Base-by-base conservation (phyloP, 129 eudicot species). In the Heracleum sosnowskyi region DNA sequence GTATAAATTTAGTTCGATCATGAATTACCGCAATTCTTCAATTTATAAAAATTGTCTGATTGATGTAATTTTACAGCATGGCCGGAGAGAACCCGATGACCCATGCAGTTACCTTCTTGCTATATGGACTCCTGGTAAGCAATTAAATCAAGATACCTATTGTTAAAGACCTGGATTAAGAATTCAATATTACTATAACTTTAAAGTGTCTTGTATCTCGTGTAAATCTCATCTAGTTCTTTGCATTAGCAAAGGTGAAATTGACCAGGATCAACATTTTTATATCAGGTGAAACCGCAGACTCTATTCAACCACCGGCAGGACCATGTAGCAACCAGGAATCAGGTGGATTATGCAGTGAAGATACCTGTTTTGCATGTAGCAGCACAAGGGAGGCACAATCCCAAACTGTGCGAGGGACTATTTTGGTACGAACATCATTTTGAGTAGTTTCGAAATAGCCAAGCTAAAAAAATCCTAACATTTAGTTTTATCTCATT, bases 101-200 rank as follows among this genome's bases (percentile, higher is more conserved):
- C 99, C 99, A 70, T 87, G 87, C 81, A 74, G 92, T 9, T 96
- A 96, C 86, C 96, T 96, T 62, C 92, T 96, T 29, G 97, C 99
- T 44, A 96, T 96, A 44, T 92, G 97, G 97, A 90, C 96, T 76
- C 97, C 97, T 6, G 97, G 97, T 90, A 87, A 79, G 87, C n/a
- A 74, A 73, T 13, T 55, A 53, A 31, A 39, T 60, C 24, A 37
- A 76, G 46, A 76, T 34, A 55, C 13, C 12, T 46, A 72, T 62
- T 24, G 64, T 77, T 36, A 33, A 7, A 40, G 31, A 24, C 66
- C 31, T 51, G 6, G 22, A 72, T 29, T 33, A 26, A 29, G 17
- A 69, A 69, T 26, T 37, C 2, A 13, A 60, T 40, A 69, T 64
- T 78, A 57, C 12, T 57, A 22, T 55, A 57, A 57, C 10, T 57